Base-by-base conservation (phyloP, 2,329 filamentous ascomycete species). In the Mariannaea sp. region DNA sequence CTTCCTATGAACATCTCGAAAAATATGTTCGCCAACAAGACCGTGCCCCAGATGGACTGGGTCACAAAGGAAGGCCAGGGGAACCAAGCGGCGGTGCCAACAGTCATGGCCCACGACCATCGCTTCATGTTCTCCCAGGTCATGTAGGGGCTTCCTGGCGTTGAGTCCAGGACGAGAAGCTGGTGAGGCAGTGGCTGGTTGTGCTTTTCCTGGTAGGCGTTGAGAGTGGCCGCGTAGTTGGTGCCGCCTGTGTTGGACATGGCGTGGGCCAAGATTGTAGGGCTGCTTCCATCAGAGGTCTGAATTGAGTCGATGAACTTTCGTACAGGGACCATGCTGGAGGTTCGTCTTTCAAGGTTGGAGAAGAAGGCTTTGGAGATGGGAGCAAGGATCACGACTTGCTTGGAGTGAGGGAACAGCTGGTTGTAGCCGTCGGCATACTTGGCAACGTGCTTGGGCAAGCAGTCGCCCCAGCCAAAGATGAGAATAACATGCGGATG, bases 161-260 rank as follows among this genome's bases (percentile, higher is more conserved):
- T 81, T 5, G 81, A 83, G 67, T 83, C 81, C 53, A 76, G 71
- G 17, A 80, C 72, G 16, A 79, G 65, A 7, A 83, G 70, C 19
- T 72, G 65, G 55, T 82, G 78, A 2, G 79, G 80, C 56, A 83
- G 67, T 16, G 70, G 57, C 24, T 68, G 56, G 14, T 66, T 69
- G 62, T 73, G 66, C 4, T 62, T 68, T 14, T 75, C 62, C 4
- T 67, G 66, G 64, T 78, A 82, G 0, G 75, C 77, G 55, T 80
- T 73, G 10, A 82, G 62, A 0, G 77, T 75, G 1, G 80, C 74
- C 0, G 77, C 79, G 42, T 75, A 74, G 70, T 78, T 80, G 51
- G 81, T 80, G 13, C 75, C 79, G 12, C 82, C 82, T 0, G 81
- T 83, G 65, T 83, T 85, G 55, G 81, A 84, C 75, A 85, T 82